These are phyloP conservation scores for Kuraishia hungarica DNA, from an alignment of 805 yeast species.

Conservation along the genomic window DNA sequence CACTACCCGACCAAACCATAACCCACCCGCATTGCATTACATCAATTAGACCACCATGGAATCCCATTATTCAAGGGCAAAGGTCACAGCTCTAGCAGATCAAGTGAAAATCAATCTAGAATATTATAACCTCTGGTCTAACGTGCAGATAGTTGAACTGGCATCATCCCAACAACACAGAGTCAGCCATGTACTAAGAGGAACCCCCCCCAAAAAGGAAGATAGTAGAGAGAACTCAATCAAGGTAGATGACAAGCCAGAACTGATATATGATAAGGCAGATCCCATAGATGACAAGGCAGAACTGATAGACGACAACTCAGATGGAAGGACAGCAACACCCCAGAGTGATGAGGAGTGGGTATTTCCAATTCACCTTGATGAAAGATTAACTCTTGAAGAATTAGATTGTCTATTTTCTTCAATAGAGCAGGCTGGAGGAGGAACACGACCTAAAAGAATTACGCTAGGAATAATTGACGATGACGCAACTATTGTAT, in stretches of 20 bases:
- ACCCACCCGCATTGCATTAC: background rate
- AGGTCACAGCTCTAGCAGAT: background rate
- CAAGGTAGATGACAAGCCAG: background rate
- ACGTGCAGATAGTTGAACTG: slow-evolving; percentile 15
- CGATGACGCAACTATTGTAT: slow-evolving; percentile 65
- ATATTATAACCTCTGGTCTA: slow-evolving; percentile 36
- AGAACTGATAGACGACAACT: too few species aligned
- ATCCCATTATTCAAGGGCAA: background rate
- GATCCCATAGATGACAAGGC: slow-evolving; percentile 11
- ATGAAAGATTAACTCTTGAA: slow-evolving; percentile 24
- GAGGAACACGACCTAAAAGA: slow-evolving; percentile 27
- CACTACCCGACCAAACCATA: too few species aligned
- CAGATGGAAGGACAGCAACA: slow-evolving; percentile 8
- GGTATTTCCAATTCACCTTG: slow-evolving; percentile 30
- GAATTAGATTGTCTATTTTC: slow-evolving; percentile 32
- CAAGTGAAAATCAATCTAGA: slow-evolving; percentile 31
- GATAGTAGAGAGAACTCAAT: background rate
- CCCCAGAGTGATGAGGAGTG: slow-evolving; percentile 21
- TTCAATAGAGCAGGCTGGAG: slow-evolving; percentile 8
- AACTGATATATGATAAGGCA: slow-evolving; percentile 5
- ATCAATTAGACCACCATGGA: background rate
- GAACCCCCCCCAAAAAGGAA: background rate
- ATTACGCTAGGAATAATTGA: slow-evolving; percentile 48
- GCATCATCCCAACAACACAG: background rate
- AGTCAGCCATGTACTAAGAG: slow-evolving; percentile 1